Evolutionary conservation across 129 eudicot genomes (phyloP), one percentile per base, ranked within the genome.

Genomic region (Lactuca sativa): DNA sequence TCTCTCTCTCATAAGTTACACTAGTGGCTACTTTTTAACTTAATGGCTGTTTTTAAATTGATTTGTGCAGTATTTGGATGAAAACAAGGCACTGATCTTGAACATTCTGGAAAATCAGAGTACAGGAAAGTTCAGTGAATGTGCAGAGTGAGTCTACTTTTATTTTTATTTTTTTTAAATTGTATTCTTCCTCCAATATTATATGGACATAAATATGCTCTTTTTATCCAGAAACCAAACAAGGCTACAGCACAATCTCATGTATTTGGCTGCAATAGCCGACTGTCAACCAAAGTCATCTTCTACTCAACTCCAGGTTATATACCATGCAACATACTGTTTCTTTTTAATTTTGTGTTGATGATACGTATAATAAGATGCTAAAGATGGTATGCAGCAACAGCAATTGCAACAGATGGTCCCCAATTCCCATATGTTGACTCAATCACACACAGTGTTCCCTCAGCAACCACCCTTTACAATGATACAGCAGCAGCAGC

Each of bases 241-340:
- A 41, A 67, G 79, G 70, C 84, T 85, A 56, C 90, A 85, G 41
- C 81, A 74, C 6, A 85, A 85, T 49, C 86, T 85, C n/a, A 78
- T 81, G 86, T 85, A 81, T 66, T 75, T 85, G 74, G 90, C 90
- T 44, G 84, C 90, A 30, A 81, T 85, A 33, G 90, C 90, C 21
- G 90, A 85, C 54, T 75, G 71, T 60, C 90, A 85, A 64, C 86
- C 90, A 16, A 78, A 77, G 59, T 79, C 77, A 55, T 62, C 84
- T 47, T 72, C 84, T 59, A 67, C 76, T 11, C 82, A 73, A 47
- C 66, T 81, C 64, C 84, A 74, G 87, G 87, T 82, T 44, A 44
- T 3, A 44, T 44, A 44, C 3, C 11, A 0, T 0, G 1, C 21
- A 18, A 18, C 21, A 18, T 18, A 18, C 21, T 18, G 21, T 18